Percentiles rank a stretch among this genome's conserved stretches.
Evolutionary conservation across 345 rosid species (phyloP).

Genomic region (Linum usitatissimum): DNA sequence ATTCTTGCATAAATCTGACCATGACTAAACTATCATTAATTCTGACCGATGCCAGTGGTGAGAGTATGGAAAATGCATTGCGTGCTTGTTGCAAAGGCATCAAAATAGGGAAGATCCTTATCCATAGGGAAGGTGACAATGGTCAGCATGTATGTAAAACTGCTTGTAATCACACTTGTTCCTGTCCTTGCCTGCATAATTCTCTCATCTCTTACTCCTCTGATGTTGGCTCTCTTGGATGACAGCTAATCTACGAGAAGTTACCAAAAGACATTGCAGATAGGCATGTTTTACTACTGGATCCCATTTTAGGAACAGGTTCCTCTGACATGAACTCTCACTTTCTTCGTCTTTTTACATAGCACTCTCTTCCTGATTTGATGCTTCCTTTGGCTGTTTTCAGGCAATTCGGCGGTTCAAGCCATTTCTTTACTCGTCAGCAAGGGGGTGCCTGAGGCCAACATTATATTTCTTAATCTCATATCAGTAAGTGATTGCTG

Average conservation of each 20-base stretch:
- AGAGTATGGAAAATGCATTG: conserved; percentile 98
- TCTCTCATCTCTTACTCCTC: conserved; percentile 11
- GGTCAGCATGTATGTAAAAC: conserved; percentile 67
- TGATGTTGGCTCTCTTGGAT: conserved; percentile 6
- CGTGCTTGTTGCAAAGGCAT: conserved; percentile 98
- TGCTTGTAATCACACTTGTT: conserved; percentile 1
- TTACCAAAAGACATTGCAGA: conserved; percentile 82
- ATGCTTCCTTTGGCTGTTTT: background rate
- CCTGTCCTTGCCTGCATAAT: background rate
- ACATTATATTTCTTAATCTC: conserved; percentile 92
- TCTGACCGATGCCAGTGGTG: conserved; percentile 44
- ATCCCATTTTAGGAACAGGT: conserved; percentile 99
- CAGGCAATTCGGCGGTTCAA: conserved; percentile 96
- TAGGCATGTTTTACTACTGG: conserved; percentile 81
- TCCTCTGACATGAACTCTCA: background rate
- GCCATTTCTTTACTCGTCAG: conserved; percentile 74
- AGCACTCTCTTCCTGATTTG: background rate
- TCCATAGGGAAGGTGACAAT: conserved; percentile 96
- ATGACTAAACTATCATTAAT: background rate
- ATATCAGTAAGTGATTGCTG: conserved; percentile 55
- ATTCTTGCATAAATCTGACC: conserved; percentile 9
- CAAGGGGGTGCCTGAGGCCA: conserved; percentile 86
- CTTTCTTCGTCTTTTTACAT: background rate
- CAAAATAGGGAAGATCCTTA: conserved; percentile 91
- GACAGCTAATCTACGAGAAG: conserved; percentile 87